Evolutionary conservation across 176 grass and related monocot species (phyloP).

Genomic region (Ananas comosus): DNA sequence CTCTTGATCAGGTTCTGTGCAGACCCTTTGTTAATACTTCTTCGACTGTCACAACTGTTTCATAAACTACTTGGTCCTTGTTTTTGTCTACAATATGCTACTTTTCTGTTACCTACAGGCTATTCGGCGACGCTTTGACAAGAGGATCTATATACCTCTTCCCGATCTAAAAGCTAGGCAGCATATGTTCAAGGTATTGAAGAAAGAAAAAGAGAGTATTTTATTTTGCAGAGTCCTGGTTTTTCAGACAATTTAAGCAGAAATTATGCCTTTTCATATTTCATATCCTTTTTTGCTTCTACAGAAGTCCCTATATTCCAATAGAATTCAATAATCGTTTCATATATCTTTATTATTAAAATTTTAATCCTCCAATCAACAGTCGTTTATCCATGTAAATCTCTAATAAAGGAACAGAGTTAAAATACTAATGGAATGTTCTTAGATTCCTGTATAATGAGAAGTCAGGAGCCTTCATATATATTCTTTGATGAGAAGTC

Average conservation of each 20-base stretch:
- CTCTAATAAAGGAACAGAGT: too few species aligned
- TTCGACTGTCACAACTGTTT: conserved; percentile 1
- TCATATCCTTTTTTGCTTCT: too few species aligned
- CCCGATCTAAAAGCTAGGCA: conserved; percentile 90
- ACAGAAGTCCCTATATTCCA: neutral
- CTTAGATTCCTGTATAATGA: too few species aligned
- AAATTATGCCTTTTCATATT: too few species aligned
- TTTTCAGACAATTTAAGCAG: neutral
- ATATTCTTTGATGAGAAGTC: neutral
- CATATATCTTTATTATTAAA: conserved; percentile 12
- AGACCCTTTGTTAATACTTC: neutral
- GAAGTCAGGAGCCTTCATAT: too few species aligned
- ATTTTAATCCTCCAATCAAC: neutral
- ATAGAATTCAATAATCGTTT: conserved; percentile 3
- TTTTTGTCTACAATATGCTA: conserved; percentile 17
- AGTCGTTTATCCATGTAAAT: too few species aligned
- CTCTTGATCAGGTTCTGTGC: conserved; percentile 69
- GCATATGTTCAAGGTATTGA: conserved; percentile 93
- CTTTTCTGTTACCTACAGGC: conserved; percentile 45
- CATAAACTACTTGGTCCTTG: neutral
- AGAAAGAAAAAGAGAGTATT: neutral
- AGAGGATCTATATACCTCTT: conserved; percentile 97
- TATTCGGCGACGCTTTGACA: conserved; percentile 88
- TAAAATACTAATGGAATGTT: too few species aligned
- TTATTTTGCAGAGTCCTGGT: neutral